Evolutionary conservation across 345 rosid species (phyloP).

Genomic region (Eucalyptus coolabah): DNA sequence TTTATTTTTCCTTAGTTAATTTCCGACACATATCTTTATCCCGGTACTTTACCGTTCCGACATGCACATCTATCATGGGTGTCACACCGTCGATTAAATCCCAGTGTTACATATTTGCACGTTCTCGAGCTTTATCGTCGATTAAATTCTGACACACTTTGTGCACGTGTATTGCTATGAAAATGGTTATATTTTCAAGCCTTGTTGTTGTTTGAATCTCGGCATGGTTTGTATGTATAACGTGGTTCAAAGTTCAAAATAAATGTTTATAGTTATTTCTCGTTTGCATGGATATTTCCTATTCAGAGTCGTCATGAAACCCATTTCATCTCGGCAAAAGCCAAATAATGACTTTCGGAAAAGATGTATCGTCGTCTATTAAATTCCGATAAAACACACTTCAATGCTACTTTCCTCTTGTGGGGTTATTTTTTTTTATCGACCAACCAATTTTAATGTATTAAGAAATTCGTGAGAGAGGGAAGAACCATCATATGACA

Average conservation of each 20-base stretch:
- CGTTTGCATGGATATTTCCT: rapidly evolving
- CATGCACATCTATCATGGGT: too few relatives aligned
- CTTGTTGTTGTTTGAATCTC: rapidly evolving
- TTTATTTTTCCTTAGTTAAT: too few relatives aligned
- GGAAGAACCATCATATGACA: neutral
- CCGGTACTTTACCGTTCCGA: rapidly evolving
- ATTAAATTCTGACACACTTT: rapidly evolving
- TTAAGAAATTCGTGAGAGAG: neutral
- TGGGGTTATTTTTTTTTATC: neutral
- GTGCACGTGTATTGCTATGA: too few relatives aligned
- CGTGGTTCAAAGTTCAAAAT: too few relatives aligned
- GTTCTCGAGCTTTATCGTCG: rapidly evolving
- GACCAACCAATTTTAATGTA: neutral
- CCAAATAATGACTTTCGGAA: too few relatives aligned
- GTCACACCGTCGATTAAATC: rapidly evolving
- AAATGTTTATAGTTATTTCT: too few relatives aligned
- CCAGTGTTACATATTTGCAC: rapidly evolving
- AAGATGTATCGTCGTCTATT: rapidly evolving
- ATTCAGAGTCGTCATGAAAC: rapidly evolving
- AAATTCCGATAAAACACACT: neutral
- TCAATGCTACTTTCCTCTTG: neutral
- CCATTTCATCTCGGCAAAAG: rapidly evolving
- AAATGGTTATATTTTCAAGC: too few relatives aligned
- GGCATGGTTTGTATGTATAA: too few relatives aligned
- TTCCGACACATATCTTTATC: rapidly evolving